Evolutionary conservation across 768 basidiomycete species (phyloP).

Genomic region (Agaricus sinodeliciosus): DNA sequence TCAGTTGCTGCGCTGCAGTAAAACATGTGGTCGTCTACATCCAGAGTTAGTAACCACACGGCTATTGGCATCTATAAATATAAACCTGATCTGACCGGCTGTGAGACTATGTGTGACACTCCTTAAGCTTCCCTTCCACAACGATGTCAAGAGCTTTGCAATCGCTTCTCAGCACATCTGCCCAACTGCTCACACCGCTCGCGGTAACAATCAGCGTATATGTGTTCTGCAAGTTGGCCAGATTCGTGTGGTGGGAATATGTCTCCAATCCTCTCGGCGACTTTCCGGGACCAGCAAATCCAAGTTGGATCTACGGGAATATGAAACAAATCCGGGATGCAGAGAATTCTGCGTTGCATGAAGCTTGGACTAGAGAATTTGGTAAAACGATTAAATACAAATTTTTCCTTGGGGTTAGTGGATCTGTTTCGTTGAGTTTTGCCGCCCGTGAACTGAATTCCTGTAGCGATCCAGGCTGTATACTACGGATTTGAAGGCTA

Average conservation of each 20-base stretch:
- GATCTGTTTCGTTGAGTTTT: neutral
- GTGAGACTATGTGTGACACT: no score
- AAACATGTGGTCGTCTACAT: no score
- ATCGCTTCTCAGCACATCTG: constrained; percentile 1
- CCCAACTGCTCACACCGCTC: constrained; percentile 16
- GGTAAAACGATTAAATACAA: constrained; percentile 40
- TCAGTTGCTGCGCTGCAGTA: no score
- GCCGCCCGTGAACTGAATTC: no score
- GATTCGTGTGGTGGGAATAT: constrained; percentile 23
- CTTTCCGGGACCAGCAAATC: constrained; percentile 43
- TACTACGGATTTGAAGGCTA: constrained; percentile 55
- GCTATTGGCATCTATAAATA: no score
- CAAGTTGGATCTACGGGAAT: constrained; percentile 43
- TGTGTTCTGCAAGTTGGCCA: constrained; percentile 23
- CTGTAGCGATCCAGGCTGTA: constrained; percentile 34
- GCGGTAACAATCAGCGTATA: constrained; percentile 19
- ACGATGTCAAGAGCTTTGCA: neutral
- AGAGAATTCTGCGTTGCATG: constrained; percentile 25
- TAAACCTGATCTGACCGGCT: no score
- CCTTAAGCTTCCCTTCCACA: no score
- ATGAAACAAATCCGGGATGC: constrained; percentile 35
- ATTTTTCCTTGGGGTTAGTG: constrained; percentile 36
- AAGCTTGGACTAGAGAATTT: constrained; percentile 40
- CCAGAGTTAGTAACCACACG: no score
- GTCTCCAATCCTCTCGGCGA: constrained; percentile 35